Percentiles rank a stretch among this genome's conserved stretches.
phyloP scores from a whole-genome alignment of 805 yeast species.

The Candida odintsovae region DNA sequence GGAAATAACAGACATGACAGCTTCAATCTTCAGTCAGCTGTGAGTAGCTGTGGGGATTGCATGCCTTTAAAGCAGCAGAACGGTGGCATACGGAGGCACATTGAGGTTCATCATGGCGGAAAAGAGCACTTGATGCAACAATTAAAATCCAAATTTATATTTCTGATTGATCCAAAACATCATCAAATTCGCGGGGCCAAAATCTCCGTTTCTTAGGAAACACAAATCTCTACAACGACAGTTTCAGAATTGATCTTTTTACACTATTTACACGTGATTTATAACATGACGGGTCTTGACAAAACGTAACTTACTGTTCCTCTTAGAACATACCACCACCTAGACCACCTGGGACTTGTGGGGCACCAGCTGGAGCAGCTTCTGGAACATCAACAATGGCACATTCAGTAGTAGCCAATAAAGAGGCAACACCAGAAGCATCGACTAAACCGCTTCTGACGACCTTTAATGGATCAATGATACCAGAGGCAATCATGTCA shows the following conservation, averaged over 20 bases:
- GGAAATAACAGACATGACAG: no score
- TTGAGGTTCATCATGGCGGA: not conserved
- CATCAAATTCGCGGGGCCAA: not conserved
- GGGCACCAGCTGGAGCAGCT: slow-evolving; percentile 40
- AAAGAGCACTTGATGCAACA: no score
- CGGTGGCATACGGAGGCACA: not conserved
- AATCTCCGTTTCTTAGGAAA: not conserved
- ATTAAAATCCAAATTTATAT: no score
- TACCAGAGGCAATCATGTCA: slow-evolving; percentile 95
- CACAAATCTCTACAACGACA: not conserved
- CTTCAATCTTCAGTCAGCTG: no score
- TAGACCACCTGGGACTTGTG: slow-evolving; percentile 42
- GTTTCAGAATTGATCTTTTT: not conserved
- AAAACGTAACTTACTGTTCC: not conserved
- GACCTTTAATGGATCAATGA: slow-evolving; percentile 98
- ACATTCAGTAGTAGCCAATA: slow-evolving; percentile 97
- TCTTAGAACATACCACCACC: slow-evolving; percentile 50
- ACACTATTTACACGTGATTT: not conserved
- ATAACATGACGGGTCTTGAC: not conserved
- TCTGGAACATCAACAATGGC: slow-evolving; percentile 98
- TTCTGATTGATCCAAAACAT: no score
- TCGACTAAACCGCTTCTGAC: slow-evolving; percentile 95
- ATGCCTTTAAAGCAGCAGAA: no score
- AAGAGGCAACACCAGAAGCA: slow-evolving; percentile 96
- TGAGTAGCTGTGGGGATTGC: no score